phyloP scores from a whole-genome alignment of 805 yeast genomes.

The Debaryomyces castellii region DNA sequence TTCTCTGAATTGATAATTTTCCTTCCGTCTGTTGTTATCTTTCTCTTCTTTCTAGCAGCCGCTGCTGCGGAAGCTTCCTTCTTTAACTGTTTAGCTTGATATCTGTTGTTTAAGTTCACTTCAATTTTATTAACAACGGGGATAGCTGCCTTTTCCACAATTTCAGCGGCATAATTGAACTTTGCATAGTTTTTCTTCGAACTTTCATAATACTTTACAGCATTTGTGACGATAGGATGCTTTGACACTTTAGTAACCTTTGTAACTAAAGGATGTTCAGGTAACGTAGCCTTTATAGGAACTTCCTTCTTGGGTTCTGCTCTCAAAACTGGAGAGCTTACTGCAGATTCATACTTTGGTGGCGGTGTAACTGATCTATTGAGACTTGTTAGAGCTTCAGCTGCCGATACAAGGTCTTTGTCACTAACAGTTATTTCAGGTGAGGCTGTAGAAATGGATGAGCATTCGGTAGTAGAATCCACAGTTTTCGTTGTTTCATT shows the following conservation, averaged over 20 bases:
- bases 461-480: background rate
- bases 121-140: conserved; percentile 53
- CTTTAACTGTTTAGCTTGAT: conserved; percentile 25
- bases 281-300: background rate
- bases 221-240: conserved; percentile 47
- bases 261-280: conserved; percentile 37
- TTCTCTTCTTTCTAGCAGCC: conserved; percentile 19
- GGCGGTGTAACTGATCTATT: conserved; percentile 23
- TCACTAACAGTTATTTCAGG: conserved; percentile 8
- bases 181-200: conserved; percentile 47
- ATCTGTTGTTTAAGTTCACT: conserved; percentile 42
- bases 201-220: conserved; percentile 47
- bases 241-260: conserved; percentile 36
- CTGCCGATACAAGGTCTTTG: conserved; percentile 35
- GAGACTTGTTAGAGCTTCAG: conserved; percentile 41
- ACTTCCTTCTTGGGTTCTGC: background rate
- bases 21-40: conserved; percentile 13
- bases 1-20: conserved; percentile 10
- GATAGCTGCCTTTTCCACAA: conserved; percentile 54
- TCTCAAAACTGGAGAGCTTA: background rate
- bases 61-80: conserved; percentile 13
- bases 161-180: conserved; percentile 60
- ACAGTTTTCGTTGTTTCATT: background rate
- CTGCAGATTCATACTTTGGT: conserved; percentile 5
- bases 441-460: background rate